Percentiles rank a stretch among this genome's conserved stretches.
Conservation (phyloP, 2,329 filamentous ascomycete genomes). For the Penicillium concentricum region DNA sequence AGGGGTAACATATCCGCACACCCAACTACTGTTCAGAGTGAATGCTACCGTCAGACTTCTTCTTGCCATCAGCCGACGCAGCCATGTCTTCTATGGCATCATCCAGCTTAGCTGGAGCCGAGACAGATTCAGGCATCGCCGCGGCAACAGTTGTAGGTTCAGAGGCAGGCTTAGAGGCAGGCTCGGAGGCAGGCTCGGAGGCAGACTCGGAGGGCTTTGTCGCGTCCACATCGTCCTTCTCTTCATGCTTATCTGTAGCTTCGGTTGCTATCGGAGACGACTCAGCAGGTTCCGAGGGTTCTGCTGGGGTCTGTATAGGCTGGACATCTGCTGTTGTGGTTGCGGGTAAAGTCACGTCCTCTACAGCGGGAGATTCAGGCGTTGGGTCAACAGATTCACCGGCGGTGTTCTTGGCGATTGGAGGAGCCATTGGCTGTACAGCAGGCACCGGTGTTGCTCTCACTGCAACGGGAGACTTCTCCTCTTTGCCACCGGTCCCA, state of each 20-base stretch:
- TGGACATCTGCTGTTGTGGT: conserved; percentile 2
- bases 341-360: conserved; percentile 5
- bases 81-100: conserved; percentile 23
- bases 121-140: conserved; percentile 5
- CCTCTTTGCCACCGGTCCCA: conserved; percentile 18
- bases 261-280: not conserved
- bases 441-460: conserved; percentile 6
- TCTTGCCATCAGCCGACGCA: conserved; percentile 30
- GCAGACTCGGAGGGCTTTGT: not conserved
- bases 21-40: conserved; percentile 1
- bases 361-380: conserved; percentile 10
- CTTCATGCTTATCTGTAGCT: not conserved
- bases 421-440: conserved; percentile 28
- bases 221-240: conserved; percentile 1
- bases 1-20: not conserved
- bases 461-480: conserved; percentile 13
- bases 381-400: conserved; percentile 36
- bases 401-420: conserved; percentile 34
- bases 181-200: too few species aligned
- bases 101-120: conserved; percentile 17
- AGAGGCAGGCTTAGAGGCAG: conserved; percentile 3
- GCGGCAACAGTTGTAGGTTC: not conserved
- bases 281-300: not conserved
- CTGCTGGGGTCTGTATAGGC: not conserved
- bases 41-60: conserved; percentile 23